These are phyloP conservation scores for Hypoxylon lienhwacheense DNA, from an alignment of 495 filamentous ascomycete species.

Conservation along the genomic window DNA sequence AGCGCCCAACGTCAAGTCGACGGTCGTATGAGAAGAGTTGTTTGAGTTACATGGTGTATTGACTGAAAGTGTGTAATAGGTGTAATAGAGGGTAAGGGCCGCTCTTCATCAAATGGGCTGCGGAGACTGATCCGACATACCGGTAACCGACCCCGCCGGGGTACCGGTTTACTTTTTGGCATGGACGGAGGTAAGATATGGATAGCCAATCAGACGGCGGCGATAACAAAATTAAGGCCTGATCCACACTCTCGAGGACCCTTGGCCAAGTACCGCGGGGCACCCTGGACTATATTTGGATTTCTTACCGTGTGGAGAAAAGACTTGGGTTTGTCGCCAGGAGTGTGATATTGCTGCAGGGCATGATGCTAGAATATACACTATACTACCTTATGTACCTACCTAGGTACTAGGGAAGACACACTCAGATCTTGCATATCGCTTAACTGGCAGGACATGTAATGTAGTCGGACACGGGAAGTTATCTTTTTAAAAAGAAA, in stretches of 20 bases:
- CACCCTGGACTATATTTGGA: neutral
- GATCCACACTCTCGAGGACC: constrained; percentile 23
- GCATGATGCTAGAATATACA: too few relatives aligned
- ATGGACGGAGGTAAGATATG: neutral
- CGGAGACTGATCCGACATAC: constrained; percentile 16
- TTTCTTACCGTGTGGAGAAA: constrained; percentile 24
- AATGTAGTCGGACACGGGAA: too few relatives aligned
- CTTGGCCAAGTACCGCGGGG: constrained; percentile 22
- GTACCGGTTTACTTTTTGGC: constrained; percentile 18
- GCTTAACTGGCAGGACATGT: constrained; percentile 18
- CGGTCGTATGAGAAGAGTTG: too few relatives aligned
- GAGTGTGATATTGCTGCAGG: too few relatives aligned
- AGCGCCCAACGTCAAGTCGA: too few relatives aligned
- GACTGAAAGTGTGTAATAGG: too few relatives aligned
- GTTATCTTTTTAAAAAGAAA: too few relatives aligned
- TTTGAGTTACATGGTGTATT: too few relatives aligned
- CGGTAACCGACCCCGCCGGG: constrained; percentile 19
- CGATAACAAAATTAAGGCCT: constrained; percentile 21
- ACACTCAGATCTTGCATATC: constrained; percentile 30
- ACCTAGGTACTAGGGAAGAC: neutral
- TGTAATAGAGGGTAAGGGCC: constrained; percentile 6
- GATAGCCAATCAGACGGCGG: constrained; percentile 16
- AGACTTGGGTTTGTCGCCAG: neutral
- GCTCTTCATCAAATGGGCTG: constrained; percentile 4
- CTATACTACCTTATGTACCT: neutral